phyloP scores from a whole-genome alignment of 2,329 filamentous ascomycete species.

The Penicillium oxalicum region DNA sequence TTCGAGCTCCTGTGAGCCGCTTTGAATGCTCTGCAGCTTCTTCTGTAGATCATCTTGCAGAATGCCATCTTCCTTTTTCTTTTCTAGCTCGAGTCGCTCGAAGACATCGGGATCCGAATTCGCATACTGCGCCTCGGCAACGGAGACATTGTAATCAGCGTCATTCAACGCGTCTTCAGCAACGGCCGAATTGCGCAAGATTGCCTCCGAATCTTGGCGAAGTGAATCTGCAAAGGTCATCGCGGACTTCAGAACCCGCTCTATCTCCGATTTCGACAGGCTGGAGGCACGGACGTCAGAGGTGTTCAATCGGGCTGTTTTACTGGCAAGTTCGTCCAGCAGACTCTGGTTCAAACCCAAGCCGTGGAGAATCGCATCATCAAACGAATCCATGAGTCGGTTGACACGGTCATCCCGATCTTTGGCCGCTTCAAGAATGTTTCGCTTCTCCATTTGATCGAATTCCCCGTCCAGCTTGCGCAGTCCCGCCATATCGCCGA shows the following conservation, averaged over 20 bases:
- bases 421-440: constrained; percentile 44
- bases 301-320: constrained; percentile 36
- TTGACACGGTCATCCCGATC: constrained; percentile 47
- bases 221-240: constrained; percentile 37
- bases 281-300: constrained; percentile 28
- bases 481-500: constrained; percentile 47
- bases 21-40: constrained; percentile 39
- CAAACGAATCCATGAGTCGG: constrained; percentile 46
- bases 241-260: constrained; percentile 35
- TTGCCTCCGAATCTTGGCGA: constrained; percentile 41
- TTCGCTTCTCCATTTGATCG: constrained; percentile 48
- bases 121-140: constrained; percentile 47
- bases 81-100: constrained; percentile 40
- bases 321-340: constrained; percentile 44
- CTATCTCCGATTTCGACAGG: constrained; percentile 31
- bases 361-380: constrained; percentile 47
- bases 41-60: constrained; percentile 38
- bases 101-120: constrained; percentile 40
- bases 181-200: constrained; percentile 43
- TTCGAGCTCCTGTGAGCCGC: constrained; percentile 34
- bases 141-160: constrained; percentile 49
- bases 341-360: constrained; percentile 48
- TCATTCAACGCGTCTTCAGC: constrained; percentile 48
- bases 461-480: constrained; percentile 46
- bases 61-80: constrained; percentile 45